Evolutionary conservation across 2,329 filamentous ascomycete species (phyloP).

Genomic region (Talaromyces sp.): DNA sequence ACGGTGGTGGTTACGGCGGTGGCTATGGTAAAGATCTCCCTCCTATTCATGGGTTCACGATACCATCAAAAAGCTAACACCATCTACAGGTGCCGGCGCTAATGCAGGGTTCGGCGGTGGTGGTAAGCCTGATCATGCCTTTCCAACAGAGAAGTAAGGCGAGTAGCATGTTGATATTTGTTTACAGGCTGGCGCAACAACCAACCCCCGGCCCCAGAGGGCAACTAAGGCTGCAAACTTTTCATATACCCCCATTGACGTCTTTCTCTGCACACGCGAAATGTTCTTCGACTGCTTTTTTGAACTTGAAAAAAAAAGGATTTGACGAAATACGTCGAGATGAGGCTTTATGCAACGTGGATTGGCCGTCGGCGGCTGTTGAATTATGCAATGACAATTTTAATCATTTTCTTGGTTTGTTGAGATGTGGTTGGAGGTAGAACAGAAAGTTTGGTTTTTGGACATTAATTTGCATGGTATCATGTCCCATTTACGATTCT

Average conservation of each 20-base stretch:
- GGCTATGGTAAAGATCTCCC: conserved; percentile 34
- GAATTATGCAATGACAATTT: conserved; percentile 1
- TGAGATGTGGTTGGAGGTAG: not conserved
- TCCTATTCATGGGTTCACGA: not conserved
- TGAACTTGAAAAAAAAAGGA: conserved; percentile 4
- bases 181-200: conserved; percentile 29
- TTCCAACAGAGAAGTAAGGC: not conserved
- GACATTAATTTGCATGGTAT: conserved; percentile 4
- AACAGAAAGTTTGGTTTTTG: not conserved
- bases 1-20: conserved; percentile 25
- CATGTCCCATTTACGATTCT: conserved; percentile 4
- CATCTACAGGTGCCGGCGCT: conserved; percentile 22
- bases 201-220: conserved; percentile 22
- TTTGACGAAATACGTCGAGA: conserved; percentile 12
- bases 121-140: conserved; percentile 12
- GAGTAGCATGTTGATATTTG: conserved; percentile 4
- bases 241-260: conserved; percentile 12
- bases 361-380: conserved; percentile 4
- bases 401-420: not conserved
- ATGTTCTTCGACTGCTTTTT: conserved; percentile 7
- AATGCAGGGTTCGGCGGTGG: conserved; percentile 34
- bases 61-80: not conserved
- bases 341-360: conserved; percentile 11
- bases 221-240: conserved; percentile 15
- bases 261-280: conserved; percentile 12